A percentile compares a stretch with the other conserved stretches of the same genome.
Evolutionary conservation across 176 grass and related monocot genomes (phyloP).

Genomic region (Oryza australiensis): DNA sequence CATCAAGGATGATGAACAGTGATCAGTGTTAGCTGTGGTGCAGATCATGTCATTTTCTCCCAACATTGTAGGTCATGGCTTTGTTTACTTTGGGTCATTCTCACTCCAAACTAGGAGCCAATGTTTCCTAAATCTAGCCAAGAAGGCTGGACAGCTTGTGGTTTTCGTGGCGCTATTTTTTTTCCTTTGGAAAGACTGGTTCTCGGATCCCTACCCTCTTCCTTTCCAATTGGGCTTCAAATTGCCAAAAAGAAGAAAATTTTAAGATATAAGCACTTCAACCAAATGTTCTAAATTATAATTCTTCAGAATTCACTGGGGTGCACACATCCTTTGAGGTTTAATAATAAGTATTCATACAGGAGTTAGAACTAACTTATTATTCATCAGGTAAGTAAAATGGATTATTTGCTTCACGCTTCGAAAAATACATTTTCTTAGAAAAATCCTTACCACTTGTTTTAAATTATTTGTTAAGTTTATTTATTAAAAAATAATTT

Average conservation of each 20-base stretch:
- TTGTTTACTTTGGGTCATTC: neutral
- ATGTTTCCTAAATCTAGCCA: neutral
- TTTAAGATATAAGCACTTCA: neutral
- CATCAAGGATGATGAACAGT: neutral
- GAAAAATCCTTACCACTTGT: too few relatives aligned
- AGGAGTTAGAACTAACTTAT: neutral
- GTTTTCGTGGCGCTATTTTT: neutral
- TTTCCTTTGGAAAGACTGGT: neutral
- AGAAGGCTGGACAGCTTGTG: neutral
- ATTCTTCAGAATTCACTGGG: neutral
- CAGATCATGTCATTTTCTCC: neutral
- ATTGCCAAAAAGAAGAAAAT: neutral
- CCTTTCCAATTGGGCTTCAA: neutral
- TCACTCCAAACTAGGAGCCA: neutral
- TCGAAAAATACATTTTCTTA: too few relatives aligned
- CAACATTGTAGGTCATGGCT: neutral
- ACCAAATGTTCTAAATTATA: neutral
- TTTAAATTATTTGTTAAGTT: too few relatives aligned
- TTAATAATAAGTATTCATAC: neutral
- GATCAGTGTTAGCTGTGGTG: neutral
- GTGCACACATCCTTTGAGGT: neutral
- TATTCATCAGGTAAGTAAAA: too few relatives aligned
- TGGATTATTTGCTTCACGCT: too few relatives aligned
- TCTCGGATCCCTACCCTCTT: neutral
- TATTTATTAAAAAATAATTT: too few relatives aligned